These are phyloP conservation scores for Cucurbita argyrosperma DNA, from an alignment of 306 rosid genomes.

Conservation along the genomic window DNA sequence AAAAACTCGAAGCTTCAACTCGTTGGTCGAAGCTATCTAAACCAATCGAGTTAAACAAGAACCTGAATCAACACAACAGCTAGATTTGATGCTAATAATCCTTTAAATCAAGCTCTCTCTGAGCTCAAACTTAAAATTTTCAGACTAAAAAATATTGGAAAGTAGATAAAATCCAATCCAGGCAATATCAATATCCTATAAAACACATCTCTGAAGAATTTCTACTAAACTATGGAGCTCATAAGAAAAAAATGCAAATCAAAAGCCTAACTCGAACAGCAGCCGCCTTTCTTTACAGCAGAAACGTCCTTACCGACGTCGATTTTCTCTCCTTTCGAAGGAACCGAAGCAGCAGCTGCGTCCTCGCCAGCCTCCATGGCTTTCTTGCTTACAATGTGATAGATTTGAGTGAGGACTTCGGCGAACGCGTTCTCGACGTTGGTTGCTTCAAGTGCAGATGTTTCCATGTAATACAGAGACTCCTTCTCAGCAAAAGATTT, in stretches of 20 bases:
- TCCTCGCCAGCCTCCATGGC: constrained; percentile 28
- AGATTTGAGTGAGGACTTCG: too few species aligned
- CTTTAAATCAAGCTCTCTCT: background rate
- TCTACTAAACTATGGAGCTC: constrained; percentile 17
- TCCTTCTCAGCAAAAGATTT: constrained; percentile 39
- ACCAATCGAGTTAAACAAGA: background rate
- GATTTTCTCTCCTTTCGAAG: constrained; percentile 41
- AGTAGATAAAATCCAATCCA: background rate
- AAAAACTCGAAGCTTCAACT: too few species aligned
- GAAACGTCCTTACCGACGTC: constrained; percentile 39
- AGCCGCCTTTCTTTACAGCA: constrained; percentile 36
- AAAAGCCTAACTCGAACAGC: constrained; percentile 31
- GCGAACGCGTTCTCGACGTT: too few species aligned
- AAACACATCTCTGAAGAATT: constrained; percentile 11
- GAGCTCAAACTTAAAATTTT: background rate
- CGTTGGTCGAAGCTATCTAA: too few species aligned
- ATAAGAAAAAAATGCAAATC: background rate
- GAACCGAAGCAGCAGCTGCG: constrained; percentile 20
- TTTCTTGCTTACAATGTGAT: too few species aligned
- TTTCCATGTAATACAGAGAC: constrained; percentile 45
- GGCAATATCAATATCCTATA: constrained; percentile 9
- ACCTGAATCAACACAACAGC: background rate
- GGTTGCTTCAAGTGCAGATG: constrained; percentile 25
- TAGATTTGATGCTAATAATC: background rate
- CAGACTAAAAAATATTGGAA: background rate